Base-by-base conservation (phyloP, 257 asterid species). In the Capsicum pubescens region DNA sequence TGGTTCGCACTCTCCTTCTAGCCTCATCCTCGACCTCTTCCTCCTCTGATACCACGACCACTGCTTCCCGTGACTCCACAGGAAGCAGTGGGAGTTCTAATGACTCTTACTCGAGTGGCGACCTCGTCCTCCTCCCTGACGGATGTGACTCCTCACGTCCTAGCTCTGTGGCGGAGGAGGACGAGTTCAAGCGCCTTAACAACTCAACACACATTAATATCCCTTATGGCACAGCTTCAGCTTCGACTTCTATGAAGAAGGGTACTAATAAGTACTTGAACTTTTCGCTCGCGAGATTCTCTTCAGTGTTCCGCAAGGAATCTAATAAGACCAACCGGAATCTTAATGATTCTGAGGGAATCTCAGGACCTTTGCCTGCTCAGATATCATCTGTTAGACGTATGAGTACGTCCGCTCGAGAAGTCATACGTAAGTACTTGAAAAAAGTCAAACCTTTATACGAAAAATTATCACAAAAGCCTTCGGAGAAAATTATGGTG, bases 21-120 rank as follows among this genome's bases (percentile, higher is more conserved):
- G 94, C 99, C 19, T 91, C 98, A 66, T 83, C 95, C 68, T 89
- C 97, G 86, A 85, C 98, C 32, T 92, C 97, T 84, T 91, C 97
- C 57, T 92, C 95, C 83, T 89, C 94, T 79, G 94, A 93, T 85
- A 89, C 97, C 83, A 88, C 95, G 87, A 92, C 99, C 89, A 92
- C 95, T 84, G 91, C 96, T 83, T 94, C 95, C 76, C 97, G 97
- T 10, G 94, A 92, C 83, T 95, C 92, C 83, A 72, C 92, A 50
- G 90, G 87, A 48, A 89, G 91, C 60, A 69, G 15, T 42, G 56
- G 78, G 57, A 74, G 79, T 82, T 87, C 97, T 89, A 90, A 89
- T 19, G 91, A 87, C 86, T 93, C 98, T 57, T 88, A 90, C 80
- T 86, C 91, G 21, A 78, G 83, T 80, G 88, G 87, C 0, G 85